These are phyloP conservation scores for Mycena rebaudengoi DNA, from an alignment of 768 basidiomycete species.

Conservation along the genomic window DNA sequence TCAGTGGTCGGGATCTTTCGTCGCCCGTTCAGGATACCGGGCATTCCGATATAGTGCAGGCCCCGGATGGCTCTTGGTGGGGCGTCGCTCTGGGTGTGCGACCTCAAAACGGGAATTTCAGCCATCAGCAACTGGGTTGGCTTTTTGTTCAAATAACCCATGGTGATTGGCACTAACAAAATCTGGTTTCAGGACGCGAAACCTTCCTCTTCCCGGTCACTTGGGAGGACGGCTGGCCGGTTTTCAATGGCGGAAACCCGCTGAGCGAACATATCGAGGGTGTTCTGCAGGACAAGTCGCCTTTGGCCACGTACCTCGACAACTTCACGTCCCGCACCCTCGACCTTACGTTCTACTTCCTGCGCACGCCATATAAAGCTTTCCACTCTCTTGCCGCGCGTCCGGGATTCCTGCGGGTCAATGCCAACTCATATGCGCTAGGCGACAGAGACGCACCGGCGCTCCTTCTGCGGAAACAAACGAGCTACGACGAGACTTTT, in stretches of 20 bases:
- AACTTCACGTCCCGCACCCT: constrained; percentile 38
- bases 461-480: constrained; percentile 47
- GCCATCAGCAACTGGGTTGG: constrained; percentile 44
- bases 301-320: constrained; percentile 35
- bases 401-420: constrained; percentile 40
- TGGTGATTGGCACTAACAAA: no score
- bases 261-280: constrained; percentile 39
- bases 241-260: constrained; percentile 44
- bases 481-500: constrained; percentile 46
- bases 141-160: no score
- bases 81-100: constrained; percentile 50
- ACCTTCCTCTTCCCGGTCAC: constrained; percentile 51
- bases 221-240: constrained; percentile 49
- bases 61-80: constrained; percentile 47
- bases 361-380: constrained; percentile 49
- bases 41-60: constrained; percentile 48
- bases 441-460: constrained; percentile 50
- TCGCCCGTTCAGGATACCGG: constrained; percentile 49
- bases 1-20: constrained; percentile 45
- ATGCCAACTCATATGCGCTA: constrained; percentile 45
- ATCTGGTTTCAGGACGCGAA: constrained; percentile 49
- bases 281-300: constrained; percentile 39
- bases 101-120: constrained; percentile 43
- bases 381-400: constrained; percentile 43
- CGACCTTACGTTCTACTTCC: constrained; percentile 45